Evolutionary conservation across 148 eudicot species (phyloP).

Genomic region (Rhododendron ovatum): DNA sequence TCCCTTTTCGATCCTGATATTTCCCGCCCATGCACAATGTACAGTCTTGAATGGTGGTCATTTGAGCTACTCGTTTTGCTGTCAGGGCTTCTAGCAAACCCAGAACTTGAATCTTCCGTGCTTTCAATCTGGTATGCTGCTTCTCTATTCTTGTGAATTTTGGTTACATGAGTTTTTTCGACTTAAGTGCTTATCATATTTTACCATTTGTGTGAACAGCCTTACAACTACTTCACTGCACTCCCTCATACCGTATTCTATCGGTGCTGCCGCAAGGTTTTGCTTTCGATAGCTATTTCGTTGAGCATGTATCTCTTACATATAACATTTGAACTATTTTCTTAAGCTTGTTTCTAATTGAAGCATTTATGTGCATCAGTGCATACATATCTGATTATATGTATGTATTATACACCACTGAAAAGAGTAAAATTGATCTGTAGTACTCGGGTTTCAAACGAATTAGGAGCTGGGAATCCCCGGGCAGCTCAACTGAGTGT

Average conservation of each 20-base stretch:
- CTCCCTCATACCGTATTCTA: conserved; percentile 29
- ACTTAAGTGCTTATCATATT: too few relatives aligned
- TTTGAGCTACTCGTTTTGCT: conserved; percentile 29
- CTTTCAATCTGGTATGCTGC: conserved; percentile 40
- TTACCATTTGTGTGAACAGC: conserved; percentile 17
- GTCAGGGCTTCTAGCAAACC: conserved; percentile 37
- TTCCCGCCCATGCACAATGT: not conserved
- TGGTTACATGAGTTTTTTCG: not conserved
- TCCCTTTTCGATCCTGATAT: not conserved
- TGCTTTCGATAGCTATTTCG: not conserved
- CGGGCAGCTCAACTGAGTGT: conserved; percentile 24
- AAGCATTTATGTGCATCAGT: not conserved
- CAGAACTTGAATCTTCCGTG: conserved; percentile 43
- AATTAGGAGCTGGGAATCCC: conserved; percentile 51
- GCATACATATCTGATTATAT: not conserved
- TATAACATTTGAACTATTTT: not conserved
- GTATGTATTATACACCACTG: too few relatives aligned
- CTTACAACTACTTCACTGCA: conserved; percentile 32
- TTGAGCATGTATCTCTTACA: not conserved
- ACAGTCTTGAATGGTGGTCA: conserved; percentile 53
- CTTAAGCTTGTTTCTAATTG: not conserved
- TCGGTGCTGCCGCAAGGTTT: conserved; percentile 44
- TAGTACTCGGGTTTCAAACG: conserved; percentile 47
- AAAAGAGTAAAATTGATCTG: not conserved
- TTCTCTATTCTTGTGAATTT: not conserved